Evolutionary conservation across 352 stramenopile species (phyloP).

Genomic region (Blastocystis hominis): DNA sequence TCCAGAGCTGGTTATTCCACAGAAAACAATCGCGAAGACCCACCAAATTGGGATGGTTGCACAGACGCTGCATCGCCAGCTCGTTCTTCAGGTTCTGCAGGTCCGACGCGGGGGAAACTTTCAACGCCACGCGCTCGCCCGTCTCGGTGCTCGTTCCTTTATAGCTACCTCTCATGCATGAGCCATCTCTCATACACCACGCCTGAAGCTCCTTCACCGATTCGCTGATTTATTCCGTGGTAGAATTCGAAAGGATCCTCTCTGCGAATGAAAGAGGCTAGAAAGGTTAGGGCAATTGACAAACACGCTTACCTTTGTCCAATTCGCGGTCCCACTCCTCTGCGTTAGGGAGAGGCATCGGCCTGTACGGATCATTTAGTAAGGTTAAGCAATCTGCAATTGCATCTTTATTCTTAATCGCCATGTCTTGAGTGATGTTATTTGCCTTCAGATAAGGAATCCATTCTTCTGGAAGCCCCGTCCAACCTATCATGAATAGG

Average conservation of each 20-base stretch:
- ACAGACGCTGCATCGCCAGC: constrained; percentile 67
- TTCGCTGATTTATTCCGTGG: constrained; percentile 63
- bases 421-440: constrained; percentile 69
- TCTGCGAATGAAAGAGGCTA: constrained; percentile 57
- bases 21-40: constrained; percentile 64
- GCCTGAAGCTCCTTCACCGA: constrained; percentile 67
- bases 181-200: constrained; percentile 64
- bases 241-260: constrained; percentile 61
- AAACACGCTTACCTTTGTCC: not conserved
- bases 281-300: not conserved
- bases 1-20: constrained; percentile 65
- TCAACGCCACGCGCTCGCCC: constrained; percentile 64
- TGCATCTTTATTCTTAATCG: constrained; percentile 67
- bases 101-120: constrained; percentile 63
- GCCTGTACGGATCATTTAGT: constrained; percentile 62
- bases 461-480: constrained; percentile 65
- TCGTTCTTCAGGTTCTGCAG: constrained; percentile 67
- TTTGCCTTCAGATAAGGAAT: constrained; percentile 65
- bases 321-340: constrained; percentile 49
- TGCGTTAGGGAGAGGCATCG: constrained; percentile 54
- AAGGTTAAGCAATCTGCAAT: constrained; percentile 68
- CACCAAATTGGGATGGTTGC: constrained; percentile 66
- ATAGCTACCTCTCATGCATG: not conserved
- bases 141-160: constrained; percentile 61
- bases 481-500: constrained; percentile 60